Base-by-base conservation (phyloP, 306 rosid genomes). In the Inga leiocalycina region DNA sequence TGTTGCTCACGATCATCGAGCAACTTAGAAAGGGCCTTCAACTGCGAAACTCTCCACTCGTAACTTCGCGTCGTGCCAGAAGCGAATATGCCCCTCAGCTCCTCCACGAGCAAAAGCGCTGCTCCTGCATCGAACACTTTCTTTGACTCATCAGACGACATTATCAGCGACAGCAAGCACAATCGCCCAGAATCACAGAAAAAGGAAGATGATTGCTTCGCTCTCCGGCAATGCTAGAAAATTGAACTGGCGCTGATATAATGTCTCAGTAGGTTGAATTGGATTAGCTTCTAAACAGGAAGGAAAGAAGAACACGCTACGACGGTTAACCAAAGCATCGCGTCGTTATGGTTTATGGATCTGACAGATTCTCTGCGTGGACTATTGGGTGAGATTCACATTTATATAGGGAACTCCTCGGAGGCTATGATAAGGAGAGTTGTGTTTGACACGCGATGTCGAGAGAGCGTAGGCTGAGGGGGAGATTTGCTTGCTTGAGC, bases 31-130 rank as follows among this genome's bases (percentile, higher is more conserved):
- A 88, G 79, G 35, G 86, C 82, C 3, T 81, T 72, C 20, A 88
- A 52, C 77, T 88, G 91, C 13, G 85, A 81, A 2, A 65, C 68
- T 76, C 89, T 71, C 91, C 91, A 88, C 13, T 57, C 69, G 43
- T 79, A 86, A 35, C 77, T 84, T 49, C 83, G 86, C 20, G 89
- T 86, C 72, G 49, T 86, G 9, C 86, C 85, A 1, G 88, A 46
- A 43, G 66, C 79, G 61, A 81, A 88, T 22, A 77, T 49, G 27
- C 4, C 57, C 14, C 57, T 82, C 0, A 88, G 79, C 37, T 84
- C 79, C 44, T 22, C 74, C 54, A 86, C 65, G 10, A 84, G 85
- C 17, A 19, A 51, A 24, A 85, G 75, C 20, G 27, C 81, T 4
- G 84, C 77, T 66, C 43, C 88, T 0, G 30, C 77, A 20, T 82